phyloP scores from a whole-genome alignment of 495 filamentous ascomycete genomes.

The Cercophora sp. region DNA sequence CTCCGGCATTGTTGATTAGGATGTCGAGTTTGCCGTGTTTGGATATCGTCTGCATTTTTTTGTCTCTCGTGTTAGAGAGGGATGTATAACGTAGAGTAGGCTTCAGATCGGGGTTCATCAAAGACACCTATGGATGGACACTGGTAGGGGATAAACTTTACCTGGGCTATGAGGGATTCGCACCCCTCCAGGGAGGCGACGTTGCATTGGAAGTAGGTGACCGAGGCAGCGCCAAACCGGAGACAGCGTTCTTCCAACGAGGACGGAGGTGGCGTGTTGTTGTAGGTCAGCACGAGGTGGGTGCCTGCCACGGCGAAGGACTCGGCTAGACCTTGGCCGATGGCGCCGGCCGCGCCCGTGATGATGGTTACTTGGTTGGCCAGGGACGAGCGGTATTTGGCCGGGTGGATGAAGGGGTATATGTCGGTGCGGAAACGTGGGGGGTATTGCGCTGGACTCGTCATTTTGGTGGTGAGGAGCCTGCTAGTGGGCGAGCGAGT shows the following conservation, averaged over 20 bases:
- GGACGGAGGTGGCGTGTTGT: slow-evolving; percentile 27
- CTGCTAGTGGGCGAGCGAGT: no score
- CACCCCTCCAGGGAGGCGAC: slow-evolving; percentile 25
- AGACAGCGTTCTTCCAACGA: slow-evolving; percentile 19
- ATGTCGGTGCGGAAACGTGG: slow-evolving; percentile 31
- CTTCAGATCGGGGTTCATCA: no score
- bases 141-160: no score
- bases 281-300: slow-evolving; percentile 31
- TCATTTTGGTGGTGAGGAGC: no score
- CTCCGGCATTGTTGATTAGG: slow-evolving; percentile 33
- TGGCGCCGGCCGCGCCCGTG: slow-evolving; percentile 28
- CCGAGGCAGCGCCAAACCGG: slow-evolving; percentile 20
- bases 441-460: slow-evolving; percentile 16
- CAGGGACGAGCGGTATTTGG: slow-evolving; percentile 28
- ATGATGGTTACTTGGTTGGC: slow-evolving; percentile 28
- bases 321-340: slow-evolving; percentile 30
- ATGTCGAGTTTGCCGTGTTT: slow-evolving; percentile 22
- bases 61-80: no score
- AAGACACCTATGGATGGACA: no score
- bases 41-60: background rate
- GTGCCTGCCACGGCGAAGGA: slow-evolving; percentile 33
- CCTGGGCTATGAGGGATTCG: no score
- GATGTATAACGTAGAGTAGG: no score
- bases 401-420: slow-evolving; percentile 31
- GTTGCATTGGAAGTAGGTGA: slow-evolving; percentile 27